Evolutionary conservation across 306 rosid species (phyloP), one percentile per base, ranked within the genome.

Genomic region (Vicia villosa): DNA sequence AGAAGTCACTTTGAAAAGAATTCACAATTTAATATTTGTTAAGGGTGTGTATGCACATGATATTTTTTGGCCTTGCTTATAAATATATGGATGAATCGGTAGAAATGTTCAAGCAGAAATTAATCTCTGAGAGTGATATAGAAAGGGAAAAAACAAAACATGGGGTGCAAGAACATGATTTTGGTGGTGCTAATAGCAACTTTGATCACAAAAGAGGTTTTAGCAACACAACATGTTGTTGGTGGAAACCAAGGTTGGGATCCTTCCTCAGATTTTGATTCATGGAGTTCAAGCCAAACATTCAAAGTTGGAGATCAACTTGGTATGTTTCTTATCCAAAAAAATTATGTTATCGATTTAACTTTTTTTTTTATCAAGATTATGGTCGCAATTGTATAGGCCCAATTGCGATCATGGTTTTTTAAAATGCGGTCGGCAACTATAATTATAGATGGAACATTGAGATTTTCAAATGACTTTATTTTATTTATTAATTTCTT

Each of bases 241-340:
- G 98, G 98, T 8, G 98, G 97, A 73, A 84, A 76, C 78, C 91
- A 90, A 81, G 98, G 98, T 8, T 93, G 98, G 98, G 89, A 87
- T 55, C 68, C 67, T 71, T 86, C 98, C 74, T 85, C 85, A 24
- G 89, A 93, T 58, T 84, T 88, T 12, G 75, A 85, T 17, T 69
- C 98, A 5, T 90, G 97, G 98, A 64, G 56, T 69, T 84, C 92
- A 42, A 80, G 77, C 36, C 80, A 88, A 66, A 88, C 84, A 73
- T 93, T 93, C 77, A 90, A 83, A 62, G 92, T 85, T 47, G 92
- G 94, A 38, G 98, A 93, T 75, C 82, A 86, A 85, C 96, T 93
- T 41, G 96, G 98, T 93, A 86, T 6, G 85, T 75, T 6, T 50
- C 32, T 42, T 16, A 32, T 8, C 17, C 12, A 17, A 10, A 8